These are phyloP conservation scores for Cardamine chenopodiifolia DNA, from an alignment of 345 rosid species.

Conservation along the genomic window DNA sequence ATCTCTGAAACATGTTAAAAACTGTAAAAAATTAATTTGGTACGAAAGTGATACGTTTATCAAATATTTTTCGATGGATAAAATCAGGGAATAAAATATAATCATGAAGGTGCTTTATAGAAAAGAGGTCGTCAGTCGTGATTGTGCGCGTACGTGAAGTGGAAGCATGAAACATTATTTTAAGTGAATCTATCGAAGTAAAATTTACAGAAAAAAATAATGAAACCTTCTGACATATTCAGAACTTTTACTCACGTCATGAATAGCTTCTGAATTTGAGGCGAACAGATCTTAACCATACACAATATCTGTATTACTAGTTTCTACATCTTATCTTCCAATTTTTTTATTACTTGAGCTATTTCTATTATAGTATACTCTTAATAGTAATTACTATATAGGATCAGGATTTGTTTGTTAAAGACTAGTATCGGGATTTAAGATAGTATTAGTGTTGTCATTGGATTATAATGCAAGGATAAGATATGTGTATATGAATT, in stretches of 20 bases:
- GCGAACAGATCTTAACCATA: constrained; percentile 28
- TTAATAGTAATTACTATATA: neutral
- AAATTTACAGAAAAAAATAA: constrained; percentile 5
- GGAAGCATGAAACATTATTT: constrained; percentile 40
- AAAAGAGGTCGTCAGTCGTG: constrained; percentile 31
- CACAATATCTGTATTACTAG: neutral
- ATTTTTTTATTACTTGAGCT: neutral
- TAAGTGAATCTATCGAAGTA: constrained; percentile 32
- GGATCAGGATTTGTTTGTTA: neutral
- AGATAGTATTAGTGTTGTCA: neutral
- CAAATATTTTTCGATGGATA: neutral
- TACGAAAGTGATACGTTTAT: neutral
- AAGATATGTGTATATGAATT: neutral
- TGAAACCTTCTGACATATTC: constrained; percentile 38
- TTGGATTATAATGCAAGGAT: neutral
- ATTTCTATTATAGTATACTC: neutral
- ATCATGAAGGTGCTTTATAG: constrained; percentile 20
- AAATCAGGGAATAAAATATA: constrained; percentile 27
- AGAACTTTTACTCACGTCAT: constrained; percentile 36
- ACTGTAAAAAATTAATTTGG: neutral
- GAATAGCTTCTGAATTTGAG: constrained; percentile 40
- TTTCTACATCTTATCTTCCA: neutral
- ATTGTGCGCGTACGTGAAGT: constrained; percentile 46
- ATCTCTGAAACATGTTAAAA: neutral
- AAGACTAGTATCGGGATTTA: neutral